A percentile compares a stretch with the other conserved stretches of the same genome.
These are phyloP conservation scores for Debaryomyces fabryi DNA, from an alignment of 1,139 yeast genomes.

Conservation along the genomic window DNA sequence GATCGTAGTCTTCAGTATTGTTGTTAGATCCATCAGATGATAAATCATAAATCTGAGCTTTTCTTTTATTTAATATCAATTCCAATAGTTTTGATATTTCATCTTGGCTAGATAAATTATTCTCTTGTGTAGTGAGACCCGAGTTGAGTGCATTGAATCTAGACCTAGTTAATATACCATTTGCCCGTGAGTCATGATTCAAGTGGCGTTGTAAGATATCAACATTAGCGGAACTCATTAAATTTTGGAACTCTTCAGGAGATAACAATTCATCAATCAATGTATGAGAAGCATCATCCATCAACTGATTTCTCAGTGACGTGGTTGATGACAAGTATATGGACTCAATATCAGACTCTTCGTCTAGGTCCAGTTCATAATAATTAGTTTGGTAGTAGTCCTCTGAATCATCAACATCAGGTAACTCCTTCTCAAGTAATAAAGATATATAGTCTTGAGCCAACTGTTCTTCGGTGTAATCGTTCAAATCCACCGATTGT, in stretches of 20 bases:
- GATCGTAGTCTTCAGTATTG: conserved; percentile 14
- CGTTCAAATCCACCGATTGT: conserved; percentile 20
- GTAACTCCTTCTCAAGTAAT: conserved; percentile 31
- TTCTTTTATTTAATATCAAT: conserved; percentile 23
- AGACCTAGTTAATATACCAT: conserved; percentile 46
- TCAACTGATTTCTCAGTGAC: background rate
- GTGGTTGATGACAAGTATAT: conserved; percentile 6
- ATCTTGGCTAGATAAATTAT: conserved; percentile 14
- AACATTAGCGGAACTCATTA: conserved; percentile 26
- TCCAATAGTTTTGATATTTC: conserved; percentile 29
- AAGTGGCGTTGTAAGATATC: conserved; percentile 42
- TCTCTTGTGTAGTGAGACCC: background rate
- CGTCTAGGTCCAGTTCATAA: conserved; percentile 25
- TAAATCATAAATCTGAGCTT: conserved; percentile 6
- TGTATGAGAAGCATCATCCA: conserved; percentile 13
- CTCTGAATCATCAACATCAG: conserved; percentile 51
- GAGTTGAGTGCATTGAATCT: conserved; percentile 26
- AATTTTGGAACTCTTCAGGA: conserved; percentile 32
- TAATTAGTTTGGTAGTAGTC: conserved; percentile 34
- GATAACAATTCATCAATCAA: conserved; percentile 31
- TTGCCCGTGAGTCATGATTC: conserved; percentile 14
- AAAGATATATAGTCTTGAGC: conserved; percentile 25
- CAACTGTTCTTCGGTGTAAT: conserved; percentile 27
- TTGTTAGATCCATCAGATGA: background rate
- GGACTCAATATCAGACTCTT: conserved; percentile 24